These are phyloP conservation scores for Apiotrichum akiyoshidainum DNA, from an alignment of 1,284 basidiomycete species.

Conservation along the genomic window DNA sequence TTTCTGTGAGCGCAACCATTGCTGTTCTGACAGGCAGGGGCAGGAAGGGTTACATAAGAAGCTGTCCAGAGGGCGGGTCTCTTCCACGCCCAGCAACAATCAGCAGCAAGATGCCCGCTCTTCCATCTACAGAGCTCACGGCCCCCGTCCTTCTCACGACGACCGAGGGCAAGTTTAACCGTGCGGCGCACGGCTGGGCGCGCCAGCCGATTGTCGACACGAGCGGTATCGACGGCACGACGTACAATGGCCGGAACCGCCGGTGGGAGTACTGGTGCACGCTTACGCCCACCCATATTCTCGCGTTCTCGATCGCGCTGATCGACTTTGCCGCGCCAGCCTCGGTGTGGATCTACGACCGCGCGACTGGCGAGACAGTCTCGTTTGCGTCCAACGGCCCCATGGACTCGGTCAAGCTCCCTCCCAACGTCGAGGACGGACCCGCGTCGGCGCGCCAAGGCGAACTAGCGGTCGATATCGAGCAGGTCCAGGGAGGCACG, in stretches of 20 bases:
- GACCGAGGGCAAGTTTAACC: conserved; percentile 11
- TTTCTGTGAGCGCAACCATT: too few species aligned
- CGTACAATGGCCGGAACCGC: conserved; percentile 7
- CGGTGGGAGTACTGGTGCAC: conserved; percentile 23
- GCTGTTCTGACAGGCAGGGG: too few species aligned
- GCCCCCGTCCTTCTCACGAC: conserved; percentile 8
- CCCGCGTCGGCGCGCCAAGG: background rate
- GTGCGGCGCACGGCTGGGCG: conserved; percentile 14
- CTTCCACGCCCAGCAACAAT: too few species aligned
- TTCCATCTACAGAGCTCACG: conserved; percentile 7
- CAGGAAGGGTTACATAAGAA: too few species aligned
- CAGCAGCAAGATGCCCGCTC: too few species aligned
- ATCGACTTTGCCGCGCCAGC: conserved; percentile 7
- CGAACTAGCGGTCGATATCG: conserved; percentile 8
- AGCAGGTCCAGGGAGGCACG: conserved; percentile 9
- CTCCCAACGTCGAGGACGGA: conserved; percentile 5
- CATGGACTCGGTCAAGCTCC: background rate
- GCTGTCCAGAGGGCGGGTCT: too few species aligned
- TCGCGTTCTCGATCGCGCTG: conserved; percentile 9
- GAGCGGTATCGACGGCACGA: conserved; percentile 4
- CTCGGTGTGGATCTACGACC: conserved; percentile 1
- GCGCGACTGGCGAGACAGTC: background rate
- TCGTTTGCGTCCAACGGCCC: background rate
- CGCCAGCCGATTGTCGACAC: conserved; percentile 14
- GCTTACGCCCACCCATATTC: conserved; percentile 15